phyloP scores from a whole-genome alignment of 129 eudicot species.

The Artemisia annua region DNA sequence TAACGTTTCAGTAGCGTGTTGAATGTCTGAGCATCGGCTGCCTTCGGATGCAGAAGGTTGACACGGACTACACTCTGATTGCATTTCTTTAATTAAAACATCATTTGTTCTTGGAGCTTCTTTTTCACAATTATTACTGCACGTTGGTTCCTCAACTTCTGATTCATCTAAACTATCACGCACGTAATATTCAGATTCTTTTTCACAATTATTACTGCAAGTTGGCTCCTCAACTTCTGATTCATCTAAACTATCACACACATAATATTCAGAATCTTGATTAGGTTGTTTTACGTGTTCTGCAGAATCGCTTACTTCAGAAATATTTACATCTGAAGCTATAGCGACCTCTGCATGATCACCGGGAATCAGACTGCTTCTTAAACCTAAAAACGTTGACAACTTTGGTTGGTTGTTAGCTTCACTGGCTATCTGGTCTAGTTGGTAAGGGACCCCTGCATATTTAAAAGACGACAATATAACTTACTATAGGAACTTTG shows the following conservation, averaged over 20 bases:
- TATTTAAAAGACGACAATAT: slow-evolving; percentile 4
- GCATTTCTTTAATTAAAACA: slow-evolving; percentile 25
- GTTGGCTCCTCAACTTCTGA: slow-evolving; percentile 37
- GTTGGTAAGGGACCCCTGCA: slow-evolving; percentile 88
- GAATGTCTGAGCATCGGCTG: slow-evolving; percentile 32
- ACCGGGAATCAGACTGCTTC: slow-evolving; percentile 34
- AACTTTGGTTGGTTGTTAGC: slow-evolving; percentile 68
- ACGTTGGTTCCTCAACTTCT: slow-evolving; percentile 36
- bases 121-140: slow-evolving; percentile 33
- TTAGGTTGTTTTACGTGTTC: slow-evolving; percentile 30
- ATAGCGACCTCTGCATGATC: slow-evolving; percentile 20
- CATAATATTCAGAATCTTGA: slow-evolving; percentile 26
- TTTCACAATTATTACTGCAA: slow-evolving; percentile 33
- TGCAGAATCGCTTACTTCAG: slow-evolving; percentile 36
- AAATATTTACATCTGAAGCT: slow-evolving; percentile 9
- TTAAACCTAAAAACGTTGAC: slow-evolving; percentile 53
- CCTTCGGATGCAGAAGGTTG: slow-evolving; percentile 46
- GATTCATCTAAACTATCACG: slow-evolving; percentile 22
- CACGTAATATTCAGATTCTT: not conserved
- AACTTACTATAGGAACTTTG: not conserved
- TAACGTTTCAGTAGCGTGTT: slow-evolving; percentile 35
- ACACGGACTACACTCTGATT: slow-evolving; percentile 30
- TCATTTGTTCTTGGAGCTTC: slow-evolving; percentile 36
- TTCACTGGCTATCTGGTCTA: slow-evolving; percentile 75
- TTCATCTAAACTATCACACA: slow-evolving; percentile 18